phyloP scores from a whole-genome alignment of 345 rosid species.

The Cardamine occulta region DNA sequence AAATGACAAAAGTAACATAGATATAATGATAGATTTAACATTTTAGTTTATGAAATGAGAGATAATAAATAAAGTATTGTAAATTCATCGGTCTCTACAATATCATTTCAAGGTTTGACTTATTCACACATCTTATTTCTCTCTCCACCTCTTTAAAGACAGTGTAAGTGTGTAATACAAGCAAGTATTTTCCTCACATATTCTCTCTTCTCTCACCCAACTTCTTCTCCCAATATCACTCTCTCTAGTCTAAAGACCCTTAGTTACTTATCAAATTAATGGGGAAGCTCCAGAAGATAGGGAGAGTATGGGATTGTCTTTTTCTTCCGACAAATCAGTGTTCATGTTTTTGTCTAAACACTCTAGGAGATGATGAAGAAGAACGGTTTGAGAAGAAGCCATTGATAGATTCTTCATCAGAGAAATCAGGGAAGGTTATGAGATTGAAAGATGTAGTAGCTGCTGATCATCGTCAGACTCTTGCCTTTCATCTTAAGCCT shows the following conservation, averaged over 20 bases:
- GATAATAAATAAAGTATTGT: slow-evolving; percentile 37
- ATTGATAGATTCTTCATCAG: slow-evolving; percentile 46
- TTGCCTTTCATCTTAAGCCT: slow-evolving; percentile 88
- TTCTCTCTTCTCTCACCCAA: slow-evolving; percentile 28
- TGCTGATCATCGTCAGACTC: slow-evolving; percentile 58
- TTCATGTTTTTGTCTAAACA: slow-evolving; percentile 68
- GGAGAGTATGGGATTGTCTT: slow-evolving; percentile 57
- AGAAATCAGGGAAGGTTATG: slow-evolving; percentile 47
- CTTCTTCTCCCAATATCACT: slow-evolving; percentile 15
- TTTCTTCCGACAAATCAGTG: slow-evolving; percentile 53
- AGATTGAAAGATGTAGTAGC: slow-evolving; percentile 72
- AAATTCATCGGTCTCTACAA: slow-evolving; percentile 40
- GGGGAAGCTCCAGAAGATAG: slow-evolving; percentile 60
- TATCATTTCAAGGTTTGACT: slow-evolving; percentile 46
- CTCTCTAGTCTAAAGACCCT: slow-evolving; percentile 17
- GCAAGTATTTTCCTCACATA: slow-evolving; percentile 34
- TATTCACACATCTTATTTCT: slow-evolving; percentile 20
- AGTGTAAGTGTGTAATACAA: slow-evolving; percentile 42
- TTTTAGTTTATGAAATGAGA: slow-evolving; percentile 3
- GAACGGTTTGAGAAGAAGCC: slow-evolving; percentile 57
- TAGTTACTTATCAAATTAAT: slow-evolving; percentile 35
- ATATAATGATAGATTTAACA: slow-evolving; percentile 39
- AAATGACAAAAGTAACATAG: slow-evolving; percentile 34
- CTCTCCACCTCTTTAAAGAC: slow-evolving; percentile 37
- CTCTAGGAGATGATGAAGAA: slow-evolving; percentile 46